Base-by-base conservation (phyloP, 2,329 filamentous ascomycete genomes). In the Fusarium sp. region DNA sequence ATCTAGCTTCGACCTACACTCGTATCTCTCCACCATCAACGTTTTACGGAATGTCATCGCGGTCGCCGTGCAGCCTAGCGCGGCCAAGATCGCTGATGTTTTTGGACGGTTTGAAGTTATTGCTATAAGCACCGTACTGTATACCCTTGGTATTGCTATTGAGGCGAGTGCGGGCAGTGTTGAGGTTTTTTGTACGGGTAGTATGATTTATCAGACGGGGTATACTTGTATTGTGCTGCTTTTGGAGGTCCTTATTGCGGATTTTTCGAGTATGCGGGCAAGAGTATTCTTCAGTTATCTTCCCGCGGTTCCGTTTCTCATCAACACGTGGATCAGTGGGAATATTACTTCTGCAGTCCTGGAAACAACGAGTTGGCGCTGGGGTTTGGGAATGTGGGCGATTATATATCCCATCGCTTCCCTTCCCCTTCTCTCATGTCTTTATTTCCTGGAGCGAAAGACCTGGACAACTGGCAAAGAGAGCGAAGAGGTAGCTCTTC, bases 241-340 rank as follows among this genome's bases (percentile, higher is more conserved):
- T 4, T 81, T 90, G 7, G 87, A 90, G 75, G 86, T 91, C 29
- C 82, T 91, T 24, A 81, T 91, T 16, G 88, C 85, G 22, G 88
- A 91, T 70, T 82, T 87, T 16, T 88, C 88, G 0, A 84, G 27
- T 29, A 29, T 88, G 65, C 82, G 87, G 8, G 85, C 86, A 6
- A 86, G 88, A 62, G 80, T 90, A 4, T 82, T 90, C 61, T 90
- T 89, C 80, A 88, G 86, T 22, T 90, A 88, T 57, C 80, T 91
- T n/a, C 88, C 88, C 0, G 85, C 86, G 0, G 75, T 84, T 5
- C 88, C 88, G 0, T 90, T 88, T 71, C 74, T 90, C 46, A 81
- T 88, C 76, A 91, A 90, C 72, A 88, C 88, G 0, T 91, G 88
- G 88, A 83, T 90, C 16, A 87, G 86, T 65, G 89, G 88, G 22